Conservation (phyloP, 495 filamentous ascomycete genomes). For the Penicillium bovifimosum region DNA sequence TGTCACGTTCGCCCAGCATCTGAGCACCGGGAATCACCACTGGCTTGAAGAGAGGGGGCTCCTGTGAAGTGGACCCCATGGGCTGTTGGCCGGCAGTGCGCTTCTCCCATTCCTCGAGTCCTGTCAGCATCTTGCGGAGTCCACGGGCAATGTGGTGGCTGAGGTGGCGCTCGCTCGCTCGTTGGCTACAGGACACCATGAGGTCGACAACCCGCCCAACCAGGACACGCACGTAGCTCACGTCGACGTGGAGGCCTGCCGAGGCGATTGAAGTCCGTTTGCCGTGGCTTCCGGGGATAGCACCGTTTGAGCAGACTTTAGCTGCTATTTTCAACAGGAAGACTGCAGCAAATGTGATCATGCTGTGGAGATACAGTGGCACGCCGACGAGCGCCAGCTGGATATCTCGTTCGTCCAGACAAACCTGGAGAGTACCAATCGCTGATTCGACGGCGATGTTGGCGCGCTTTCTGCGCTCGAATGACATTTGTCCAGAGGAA, state of each 20-base stretch:
- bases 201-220: constrained; percentile 43
- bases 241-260: constrained; percentile 37
- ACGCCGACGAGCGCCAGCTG: constrained; percentile 46
- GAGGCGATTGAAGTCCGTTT: constrained; percentile 42
- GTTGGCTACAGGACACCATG: constrained; percentile 44
- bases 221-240: constrained; percentile 39
- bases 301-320: constrained; percentile 36
- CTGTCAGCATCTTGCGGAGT: constrained; percentile 48
- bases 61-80: constrained; percentile 17
- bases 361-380: constrained; percentile 50
- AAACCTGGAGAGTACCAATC: constrained; percentile 43
- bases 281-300: constrained; percentile 17
- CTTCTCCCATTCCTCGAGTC: constrained; percentile 45
- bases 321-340: constrained; percentile 50
- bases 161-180: constrained; percentile 48
- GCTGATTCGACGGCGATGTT: constrained; percentile 52
- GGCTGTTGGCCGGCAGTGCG: constrained; percentile 25
- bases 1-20: constrained; percentile 37
- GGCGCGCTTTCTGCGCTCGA: constrained; percentile 47
- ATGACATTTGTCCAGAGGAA: constrained; percentile 44
- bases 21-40: constrained; percentile 38
- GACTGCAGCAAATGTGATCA: constrained; percentile 53
- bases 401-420: constrained; percentile 48
- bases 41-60: constrained; percentile 37
- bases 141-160: constrained; percentile 50